Conservation (phyloP, 768 basidiomycete genomes). For the Russula olivacea region DNA sequence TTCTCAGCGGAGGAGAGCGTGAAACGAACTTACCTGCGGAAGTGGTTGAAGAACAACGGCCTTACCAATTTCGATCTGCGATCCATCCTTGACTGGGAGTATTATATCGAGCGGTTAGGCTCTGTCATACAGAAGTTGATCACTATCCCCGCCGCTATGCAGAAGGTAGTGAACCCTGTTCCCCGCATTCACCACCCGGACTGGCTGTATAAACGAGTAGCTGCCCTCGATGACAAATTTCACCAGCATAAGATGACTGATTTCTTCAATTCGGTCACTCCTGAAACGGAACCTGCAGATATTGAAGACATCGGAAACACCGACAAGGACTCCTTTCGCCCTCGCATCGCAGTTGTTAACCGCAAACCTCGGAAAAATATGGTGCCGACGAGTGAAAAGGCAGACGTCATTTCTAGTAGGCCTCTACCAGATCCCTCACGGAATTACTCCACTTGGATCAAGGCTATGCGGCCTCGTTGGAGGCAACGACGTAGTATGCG, state of each 20-base stretch:
- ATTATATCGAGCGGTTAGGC: constrained; percentile 95
- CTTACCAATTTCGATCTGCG: constrained; percentile 85
- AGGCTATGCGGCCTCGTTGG: constrained; percentile 75
- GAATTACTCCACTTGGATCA: constrained; percentile 74
- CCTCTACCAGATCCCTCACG: constrained; percentile 57
- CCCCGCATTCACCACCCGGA: constrained; percentile 95
- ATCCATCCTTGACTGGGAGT: constrained; percentile 94
- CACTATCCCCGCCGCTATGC: constrained; percentile 98
- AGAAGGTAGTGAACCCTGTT: constrained; percentile 94
- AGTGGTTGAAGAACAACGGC: constrained; percentile 94
- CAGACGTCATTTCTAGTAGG: constrained; percentile 24
- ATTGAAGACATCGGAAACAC: constrained; percentile 54
- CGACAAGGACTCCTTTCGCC: constrained; percentile 28
- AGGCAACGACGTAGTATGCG: constrained; percentile 48
- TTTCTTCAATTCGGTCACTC: constrained; percentile 61
- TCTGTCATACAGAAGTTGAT: constrained; percentile 99
- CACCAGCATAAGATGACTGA: constrained; percentile 97
- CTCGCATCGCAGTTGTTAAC: constrained; percentile 49
- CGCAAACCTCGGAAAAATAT: constrained; percentile 41
- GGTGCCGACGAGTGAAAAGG: constrained; percentile 40
- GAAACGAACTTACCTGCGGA: constrained; percentile 84
- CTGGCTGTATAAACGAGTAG: constrained; percentile 90
- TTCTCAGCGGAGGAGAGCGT: constrained; percentile 93
- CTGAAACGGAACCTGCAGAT: constrained; percentile 34
- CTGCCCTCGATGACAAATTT: constrained; percentile 89